Evolutionary conservation across 805 yeast genomes (phyloP).

Genomic region (Yamadazyma sp.): DNA sequence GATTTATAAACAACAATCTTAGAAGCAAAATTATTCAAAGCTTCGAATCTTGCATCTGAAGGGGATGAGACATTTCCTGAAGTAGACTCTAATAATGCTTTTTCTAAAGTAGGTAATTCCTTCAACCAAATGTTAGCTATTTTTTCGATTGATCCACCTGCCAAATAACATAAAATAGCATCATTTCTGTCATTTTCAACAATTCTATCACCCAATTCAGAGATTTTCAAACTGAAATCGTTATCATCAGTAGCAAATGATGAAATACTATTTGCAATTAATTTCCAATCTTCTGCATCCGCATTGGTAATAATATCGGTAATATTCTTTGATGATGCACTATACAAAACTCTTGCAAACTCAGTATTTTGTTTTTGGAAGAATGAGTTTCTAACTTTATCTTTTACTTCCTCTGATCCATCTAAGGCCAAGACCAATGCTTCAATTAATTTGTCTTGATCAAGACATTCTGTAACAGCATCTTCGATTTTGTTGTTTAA

Average conservation of each 20-base stretch:
- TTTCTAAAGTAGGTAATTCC: slow-evolving; percentile 52
- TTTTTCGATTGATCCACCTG: slow-evolving; percentile 78
- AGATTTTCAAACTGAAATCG: slow-evolving; percentile 53
- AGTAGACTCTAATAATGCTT: slow-evolving; percentile 44
- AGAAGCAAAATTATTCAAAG: slow-evolving; percentile 78
- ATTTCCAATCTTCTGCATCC: slow-evolving; percentile 79
- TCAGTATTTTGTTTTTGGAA: slow-evolving; percentile 58
- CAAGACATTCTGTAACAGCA: slow-evolving; percentile 68
- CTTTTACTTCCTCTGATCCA: slow-evolving; percentile 49
- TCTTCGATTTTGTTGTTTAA: slow-evolving; percentile 59
- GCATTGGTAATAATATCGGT: slow-evolving; percentile 76
- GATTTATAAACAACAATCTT: slow-evolving; percentile 75
- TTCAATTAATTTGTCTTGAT: slow-evolving; percentile 63
- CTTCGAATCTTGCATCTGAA: slow-evolving; percentile 79
- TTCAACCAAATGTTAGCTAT: slow-evolving; percentile 80
- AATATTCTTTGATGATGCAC: slow-evolving; percentile 52
- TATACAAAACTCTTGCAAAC: slow-evolving; percentile 72
- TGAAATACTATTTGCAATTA: slow-evolving; percentile 66
- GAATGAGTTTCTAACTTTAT: slow-evolving; percentile 68
- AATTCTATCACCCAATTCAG: slow-evolving; percentile 77
- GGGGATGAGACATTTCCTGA: slow-evolving; percentile 48
- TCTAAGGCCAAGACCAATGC: slow-evolving; percentile 79
- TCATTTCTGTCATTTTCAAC: slow-evolving; percentile 51
- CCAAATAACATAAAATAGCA: slow-evolving; percentile 75
- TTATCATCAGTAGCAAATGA: slow-evolving; percentile 49